Evolutionary conservation across 1,284 basidiomycete species (phyloP), one percentile per base, ranked within the genome.

Genomic region (Psilocybe mexicana): DNA sequence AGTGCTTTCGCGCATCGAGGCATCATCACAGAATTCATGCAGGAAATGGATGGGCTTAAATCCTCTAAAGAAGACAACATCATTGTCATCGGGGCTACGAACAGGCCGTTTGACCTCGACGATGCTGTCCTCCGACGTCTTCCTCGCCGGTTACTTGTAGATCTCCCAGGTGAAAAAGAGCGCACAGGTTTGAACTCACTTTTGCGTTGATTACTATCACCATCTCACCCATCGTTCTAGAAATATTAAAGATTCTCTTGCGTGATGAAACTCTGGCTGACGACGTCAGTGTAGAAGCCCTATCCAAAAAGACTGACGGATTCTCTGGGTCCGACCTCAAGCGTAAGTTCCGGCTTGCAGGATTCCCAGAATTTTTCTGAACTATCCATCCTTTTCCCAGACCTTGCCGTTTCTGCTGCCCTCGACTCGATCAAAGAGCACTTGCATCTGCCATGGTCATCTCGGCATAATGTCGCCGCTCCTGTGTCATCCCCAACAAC

Each of bases 31-130:
- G 95, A 98, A 70, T 96, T 98, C 71, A 98, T 98, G 96, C 95
- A 98, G 71, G 95, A 97, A 71, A 98, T 98, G 95, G 96, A 98
- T 68, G 96, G 96, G 2, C 75, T 96, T 57, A 93, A 85, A 68
- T 84, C 88, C 6, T 88, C 86, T 30, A 83, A 82, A 67, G 92
- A 93, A 64, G 88, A 88, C 68, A 90, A 85, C 61, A 88, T 98
- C 52, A 90, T 97, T 50, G 90, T 98, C 49, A 94, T 98, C 59
- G 96, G 96, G 35, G 96, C 96, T 2, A 98, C 96, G 1, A 98
- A 98, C 71, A 76, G 91, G 62, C 91, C 91, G 1, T 93, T 92
- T 67, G 91, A 93, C 69, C 76, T 93, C 42, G 91, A 93, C 66
- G 91, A 93, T 71, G 92, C 92, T 23, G 90, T 96, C 8, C 76